Conservation (phyloP, 2,329 filamentous ascomycete genomes). For the Pseudogymnoascus sp. region DNA sequence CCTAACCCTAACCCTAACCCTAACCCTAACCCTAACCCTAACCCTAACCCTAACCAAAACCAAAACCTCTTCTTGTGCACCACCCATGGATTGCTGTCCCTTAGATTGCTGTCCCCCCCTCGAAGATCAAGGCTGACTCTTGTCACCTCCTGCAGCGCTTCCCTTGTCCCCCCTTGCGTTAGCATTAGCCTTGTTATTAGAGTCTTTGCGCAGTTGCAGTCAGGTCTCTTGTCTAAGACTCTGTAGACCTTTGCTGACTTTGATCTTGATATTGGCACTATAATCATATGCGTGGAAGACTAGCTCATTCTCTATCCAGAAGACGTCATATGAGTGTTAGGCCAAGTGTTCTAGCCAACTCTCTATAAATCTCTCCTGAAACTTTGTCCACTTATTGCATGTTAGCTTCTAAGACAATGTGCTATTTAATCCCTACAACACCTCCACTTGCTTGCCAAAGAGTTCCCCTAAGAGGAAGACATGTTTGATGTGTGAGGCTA, state of each 20-base stretch:
- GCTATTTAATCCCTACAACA: not conserved
- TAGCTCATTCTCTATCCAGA: slow-evolving; percentile 10
- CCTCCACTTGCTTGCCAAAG: not conserved
- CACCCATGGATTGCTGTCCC: too few relatives aligned
- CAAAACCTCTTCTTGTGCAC: too few relatives aligned
- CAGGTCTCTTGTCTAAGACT: not conserved
- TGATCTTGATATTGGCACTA: not conserved
- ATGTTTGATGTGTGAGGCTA: not conserved
- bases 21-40: too few relatives aligned
- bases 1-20: too few relatives aligned
- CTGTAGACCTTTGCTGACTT: not conserved
- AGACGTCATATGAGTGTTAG: slow-evolving; percentile 19
- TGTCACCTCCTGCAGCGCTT: not conserved
- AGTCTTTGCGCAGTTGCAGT: not conserved
- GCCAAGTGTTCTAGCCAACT: not conserved
- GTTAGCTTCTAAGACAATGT: not conserved
- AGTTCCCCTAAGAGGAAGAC: not conserved
- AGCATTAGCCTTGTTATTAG: not conserved
- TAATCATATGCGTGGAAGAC: not conserved
- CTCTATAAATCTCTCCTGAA: not conserved
- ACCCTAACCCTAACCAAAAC: too few relatives aligned
- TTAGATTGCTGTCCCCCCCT: not conserved
- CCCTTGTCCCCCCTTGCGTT: not conserved
- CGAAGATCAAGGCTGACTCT: not conserved
- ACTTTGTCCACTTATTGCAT: not conserved